These are phyloP conservation scores for Periconia sp. DNA, from an alignment of 2,329 filamentous ascomycete genomes.

Conservation along the genomic window DNA sequence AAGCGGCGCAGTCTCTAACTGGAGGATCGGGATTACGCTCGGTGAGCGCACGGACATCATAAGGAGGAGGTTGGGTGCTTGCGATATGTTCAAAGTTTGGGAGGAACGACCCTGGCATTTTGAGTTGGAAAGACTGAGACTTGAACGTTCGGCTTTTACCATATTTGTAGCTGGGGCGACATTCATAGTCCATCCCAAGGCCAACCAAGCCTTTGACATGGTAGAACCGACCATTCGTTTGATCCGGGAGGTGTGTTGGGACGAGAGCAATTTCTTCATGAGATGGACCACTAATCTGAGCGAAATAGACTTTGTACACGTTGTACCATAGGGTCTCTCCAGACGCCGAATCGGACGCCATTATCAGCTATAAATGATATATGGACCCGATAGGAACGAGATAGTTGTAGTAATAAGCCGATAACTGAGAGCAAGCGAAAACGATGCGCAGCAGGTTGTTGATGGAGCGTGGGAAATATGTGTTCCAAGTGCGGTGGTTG, in stretches of 20 bases:
- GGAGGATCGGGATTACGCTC: conserved; percentile 9
- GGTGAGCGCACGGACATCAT: conserved; percentile 11
- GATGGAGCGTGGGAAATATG: too few species aligned
- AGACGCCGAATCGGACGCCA: conserved; percentile 57
- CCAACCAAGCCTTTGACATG: conserved; percentile 13
- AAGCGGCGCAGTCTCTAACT: conserved; percentile 6
- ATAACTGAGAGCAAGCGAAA: too few species aligned
- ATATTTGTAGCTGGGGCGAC: conserved; percentile 8
- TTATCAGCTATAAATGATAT: too few species aligned
- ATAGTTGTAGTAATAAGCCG: too few species aligned
- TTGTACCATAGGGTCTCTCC: conserved; percentile 78
- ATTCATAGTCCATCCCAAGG: conserved; percentile 12
- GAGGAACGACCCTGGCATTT: conserved; percentile 8
- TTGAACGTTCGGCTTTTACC: conserved; percentile 7
- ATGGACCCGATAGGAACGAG: too few species aligned
- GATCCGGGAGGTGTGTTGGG: conserved; percentile 11
- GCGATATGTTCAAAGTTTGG: conserved; percentile 13
- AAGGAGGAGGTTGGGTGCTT: conserved; percentile 10
- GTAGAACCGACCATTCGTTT: conserved; percentile 11
- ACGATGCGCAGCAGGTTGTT: too few species aligned
- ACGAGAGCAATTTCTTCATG: conserved; percentile 11
- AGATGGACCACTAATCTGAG: conserved; percentile 5
- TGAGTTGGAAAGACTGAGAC: conserved; percentile 4
- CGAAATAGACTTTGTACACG: conserved; percentile 11
- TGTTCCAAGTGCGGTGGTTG: too few species aligned